Evolutionary conservation across 305 asterid genomes (phyloP).

Genomic region (Lippia alba): DNA sequence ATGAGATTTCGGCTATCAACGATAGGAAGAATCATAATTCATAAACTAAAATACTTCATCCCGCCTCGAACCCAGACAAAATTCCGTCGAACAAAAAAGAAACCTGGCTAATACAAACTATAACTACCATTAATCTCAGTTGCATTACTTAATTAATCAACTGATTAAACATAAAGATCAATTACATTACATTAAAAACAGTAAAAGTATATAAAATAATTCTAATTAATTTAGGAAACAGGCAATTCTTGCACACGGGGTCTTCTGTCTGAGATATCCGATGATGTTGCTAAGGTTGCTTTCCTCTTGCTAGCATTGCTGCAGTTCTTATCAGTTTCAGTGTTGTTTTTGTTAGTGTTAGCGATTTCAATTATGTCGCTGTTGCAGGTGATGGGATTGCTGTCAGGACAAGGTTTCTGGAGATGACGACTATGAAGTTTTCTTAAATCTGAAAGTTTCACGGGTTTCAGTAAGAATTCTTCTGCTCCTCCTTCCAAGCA

Average conservation of each 20-base stretch:
- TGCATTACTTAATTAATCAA: not conserved
- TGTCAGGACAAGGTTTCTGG: slow-evolving; percentile 2
- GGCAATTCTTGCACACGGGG: slow-evolving; percentile 46
- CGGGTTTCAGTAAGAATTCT: slow-evolving; percentile 61
- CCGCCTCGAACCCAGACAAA: no score
- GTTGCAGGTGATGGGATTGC: slow-evolving; percentile 1
- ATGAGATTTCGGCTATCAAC: no score
- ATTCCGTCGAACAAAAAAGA: no score
- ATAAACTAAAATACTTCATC: no score
- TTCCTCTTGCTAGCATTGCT: slow-evolving; percentile 48
- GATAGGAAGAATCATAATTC: no score
- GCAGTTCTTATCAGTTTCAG: slow-evolving; percentile 38
- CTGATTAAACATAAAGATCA: not conserved
- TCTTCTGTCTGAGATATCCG: slow-evolving; percentile 42
- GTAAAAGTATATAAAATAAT: not conserved
- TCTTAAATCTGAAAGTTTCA: slow-evolving; percentile 52
- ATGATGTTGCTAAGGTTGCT: slow-evolving; percentile 31
- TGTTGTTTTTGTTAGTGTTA: slow-evolving; percentile 23
- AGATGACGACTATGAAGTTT: slow-evolving; percentile 48
- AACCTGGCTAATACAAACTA: slow-evolving; percentile 9
- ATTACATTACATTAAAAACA: not conserved
- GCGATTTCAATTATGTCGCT: slow-evolving; percentile 11
- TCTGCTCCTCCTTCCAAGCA: slow-evolving; percentile 71
- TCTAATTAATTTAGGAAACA: slow-evolving; percentile 30
- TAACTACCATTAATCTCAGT: not conserved